Base-by-base conservation (phyloP, 2,329 filamentous ascomycete species). In the Chaetomium olivaceum region DNA sequence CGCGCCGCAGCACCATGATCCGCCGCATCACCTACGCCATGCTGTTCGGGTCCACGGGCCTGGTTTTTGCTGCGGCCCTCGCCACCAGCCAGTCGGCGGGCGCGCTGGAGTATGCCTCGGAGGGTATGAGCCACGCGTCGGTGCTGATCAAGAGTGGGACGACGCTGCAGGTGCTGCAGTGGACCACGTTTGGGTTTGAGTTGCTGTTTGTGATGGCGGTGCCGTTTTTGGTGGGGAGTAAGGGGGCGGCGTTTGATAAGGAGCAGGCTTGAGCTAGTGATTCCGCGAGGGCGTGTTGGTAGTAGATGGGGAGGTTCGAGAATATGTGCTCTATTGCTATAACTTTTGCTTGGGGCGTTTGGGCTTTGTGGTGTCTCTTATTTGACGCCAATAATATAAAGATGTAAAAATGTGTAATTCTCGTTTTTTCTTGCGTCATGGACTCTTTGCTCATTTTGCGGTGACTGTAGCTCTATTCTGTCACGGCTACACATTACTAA, bases 121-220 rank as follows among this genome's bases (percentile, higher is more conserved):
- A 23, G 1, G 62, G 60, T 3, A 68, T 62, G 27, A 54, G 43
- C 14, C 63, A 67, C 9, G 50, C 55, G 5, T 33, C 57, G 19
- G 67, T 72, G n/a, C 43, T 71, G 29, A 69, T 73, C 39, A 61
- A 67, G 43, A 51, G 61, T 0, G 72, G 72, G 1, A 66, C 64
- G 11, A 70, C 69, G 43, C 60, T 73, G 54, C 72, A 73, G 70
- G 71, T 73, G 23, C 50, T 73, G 62, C 72, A 74, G 71, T 74
- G 72, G 72, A 62, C 70, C 25, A 62, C 66, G 14, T 72, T 73
- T 65, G 71, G 70, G 55, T 71, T 73, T 14, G 51, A 69, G 63
- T 19, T 66, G 46, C n/a, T 71, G 36, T 74, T 74, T 23, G 62
- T 58, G n/a, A 14, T 66, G 31, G 54, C 67, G 4, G 69, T 71